Evolutionary conservation across 441 rosid species (phyloP), one percentile per base, ranked within the genome.

Genomic region (Aleurites moluccanus): DNA sequence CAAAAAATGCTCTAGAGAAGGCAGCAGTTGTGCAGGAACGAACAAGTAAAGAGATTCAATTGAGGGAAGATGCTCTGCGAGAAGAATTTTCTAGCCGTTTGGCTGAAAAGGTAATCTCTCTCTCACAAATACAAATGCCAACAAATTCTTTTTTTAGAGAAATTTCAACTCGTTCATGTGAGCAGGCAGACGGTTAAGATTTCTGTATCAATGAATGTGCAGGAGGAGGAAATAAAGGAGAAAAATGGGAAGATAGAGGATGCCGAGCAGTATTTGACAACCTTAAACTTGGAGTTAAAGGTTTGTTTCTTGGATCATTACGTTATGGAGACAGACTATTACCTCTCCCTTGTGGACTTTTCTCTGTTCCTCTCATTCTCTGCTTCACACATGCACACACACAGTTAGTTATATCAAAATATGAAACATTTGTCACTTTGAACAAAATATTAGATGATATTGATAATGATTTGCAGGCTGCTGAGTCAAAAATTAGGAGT

Each of bases 1-100:
- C 98, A 55, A 94, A 90, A 82, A 80, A 88, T 83, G 98, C 99
- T 77, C 81, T 94, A 42, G 98, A 91, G 91, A 96, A 96, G 85
- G 99, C 98, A 73, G 92, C 99, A 38, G 77, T 85, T 56, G 88
- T 88, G 65, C 98, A 94, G 82, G 96, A 94, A 65, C 91, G 98
- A 28, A 67, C 87, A 56, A 90, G 83, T 75, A 96, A 92, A 89
- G 94, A 91, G 73, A 88, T 88, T 23, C 99, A 92, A 64, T 78
- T 79, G 75, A 89, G 99, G 78, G 98, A 96, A 84, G 98, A 94
- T 88, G 89, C 85, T 74, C 67, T 96, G 64, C 85, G 96, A 84
- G 96, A 83, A 77, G 98, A 92, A 78, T 96, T 88, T 81, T 78
- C 90, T 55, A 53, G 76, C 70, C 86, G 67, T 28, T 70, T 96